Conservation (phyloP, 2,329 filamentous ascomycete genomes). For the Pezicula carpinea region DNA sequence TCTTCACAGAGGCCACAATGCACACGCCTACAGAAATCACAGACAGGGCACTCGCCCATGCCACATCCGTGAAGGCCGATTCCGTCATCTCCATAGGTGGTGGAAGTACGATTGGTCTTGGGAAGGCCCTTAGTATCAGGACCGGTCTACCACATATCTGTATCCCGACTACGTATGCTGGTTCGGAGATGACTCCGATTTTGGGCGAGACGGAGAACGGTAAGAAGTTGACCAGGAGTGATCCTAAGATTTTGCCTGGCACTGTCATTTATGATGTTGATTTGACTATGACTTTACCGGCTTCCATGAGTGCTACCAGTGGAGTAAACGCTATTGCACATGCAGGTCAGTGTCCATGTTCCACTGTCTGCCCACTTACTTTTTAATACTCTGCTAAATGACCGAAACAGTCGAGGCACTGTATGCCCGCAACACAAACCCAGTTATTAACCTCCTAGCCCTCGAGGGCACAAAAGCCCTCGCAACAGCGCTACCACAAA, state of each 20-base stretch:
- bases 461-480: constrained; percentile 52
- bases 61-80: constrained; percentile 42
- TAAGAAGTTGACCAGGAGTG: constrained; percentile 50
- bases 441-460: constrained; percentile 53
- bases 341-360: constrained; percentile 34
- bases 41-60: constrained; percentile 47
- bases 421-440: constrained; percentile 58
- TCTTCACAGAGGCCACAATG: constrained; percentile 55
- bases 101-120: constrained; percentile 58
- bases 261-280: constrained; percentile 63
- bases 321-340: constrained; percentile 65
- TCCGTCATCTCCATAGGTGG: constrained; percentile 57
- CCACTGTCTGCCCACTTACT: too few species aligned
- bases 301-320: constrained; percentile 48
- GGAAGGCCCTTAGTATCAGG: constrained; percentile 50
- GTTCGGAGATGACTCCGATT: constrained; percentile 61
- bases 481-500: constrained; percentile 46
- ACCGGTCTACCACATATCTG: constrained; percentile 53
- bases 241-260: constrained; percentile 54
- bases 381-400: neutral
- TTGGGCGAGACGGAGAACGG: constrained; percentile 57
- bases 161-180: constrained; percentile 58
- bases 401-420: constrained; percentile 50
- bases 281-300: constrained; percentile 54
- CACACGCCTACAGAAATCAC: constrained; percentile 57